Base-by-base conservation (phyloP, 106 monocot genomes). In the Triglochin maritima region DNA sequence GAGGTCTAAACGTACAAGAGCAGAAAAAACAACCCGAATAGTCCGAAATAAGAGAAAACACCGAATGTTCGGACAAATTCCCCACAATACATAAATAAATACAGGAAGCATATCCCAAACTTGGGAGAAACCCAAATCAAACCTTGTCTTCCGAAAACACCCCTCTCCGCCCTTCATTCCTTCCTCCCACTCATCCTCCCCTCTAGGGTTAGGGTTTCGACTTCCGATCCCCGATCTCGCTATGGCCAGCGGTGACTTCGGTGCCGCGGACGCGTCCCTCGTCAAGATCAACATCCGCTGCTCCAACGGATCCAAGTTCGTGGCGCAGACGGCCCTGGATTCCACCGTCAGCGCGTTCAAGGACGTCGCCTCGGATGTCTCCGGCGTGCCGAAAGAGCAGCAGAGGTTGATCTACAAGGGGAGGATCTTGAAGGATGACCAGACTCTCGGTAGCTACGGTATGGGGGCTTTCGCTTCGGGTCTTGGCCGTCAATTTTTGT, bases 351-450 rank as follows among this genome's bases (percentile, higher is more conserved):
- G 59, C 29, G 73, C 74, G 1, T 81, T 87, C 66, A 92, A 92
- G 76, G 65, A 51, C 44, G 48, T 67, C 46, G 56, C 88, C 50
- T 78, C 76, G 3, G 80, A 67, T 68, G 73, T 59, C 29, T 83
- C 80, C 74, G 77, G 83, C 46, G 79, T 92, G 50, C 85, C 85
- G 57, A 83, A 74, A 17, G 74, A 79, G 69, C 85, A 83, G 72
- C 92, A 92, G 85, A 57, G 87, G 60, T 60, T 92, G 77, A 92
- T 92, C 81, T 92, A 85, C 71, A 87, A 87, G 63, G 87, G 92
- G 4, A 81, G 92, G 80, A 92, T 92, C 82, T 71, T 88, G 70
- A 92, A 88, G 83, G 85, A 88, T 49, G 88, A 92, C 6, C 88
- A 85, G 74, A 88, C 87, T 68, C 92, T 92, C 52, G 79, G 63